Conservation (phyloP, 2,329 filamentous ascomycete species). For the Cryphonectria naterciae region DNA sequence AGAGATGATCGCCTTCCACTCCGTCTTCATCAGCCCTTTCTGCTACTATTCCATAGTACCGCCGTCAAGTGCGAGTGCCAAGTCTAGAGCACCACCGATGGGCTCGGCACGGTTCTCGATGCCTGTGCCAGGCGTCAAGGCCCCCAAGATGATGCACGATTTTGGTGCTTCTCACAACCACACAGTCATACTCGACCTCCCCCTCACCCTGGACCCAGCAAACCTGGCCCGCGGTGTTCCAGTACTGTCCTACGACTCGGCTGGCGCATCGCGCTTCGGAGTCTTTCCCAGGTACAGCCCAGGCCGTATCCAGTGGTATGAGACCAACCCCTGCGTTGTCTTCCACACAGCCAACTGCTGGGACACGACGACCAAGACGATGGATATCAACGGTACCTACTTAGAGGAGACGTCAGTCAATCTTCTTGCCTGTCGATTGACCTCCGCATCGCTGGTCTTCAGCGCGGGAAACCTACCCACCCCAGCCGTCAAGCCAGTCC, state of each 20-base stretch:
- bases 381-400: constrained; percentile 35
- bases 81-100: constrained; percentile 21
- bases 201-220: constrained; percentile 65
- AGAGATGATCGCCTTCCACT: constrained; percentile 71
- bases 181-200: constrained; percentile 72
- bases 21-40: constrained; percentile 66
- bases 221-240: constrained; percentile 61
- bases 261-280: constrained; percentile 64
- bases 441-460: constrained; percentile 67
- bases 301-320: constrained; percentile 65
- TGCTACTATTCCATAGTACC: constrained; percentile 63
- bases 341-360: constrained; percentile 75
- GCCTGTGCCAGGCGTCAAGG: constrained; percentile 62
- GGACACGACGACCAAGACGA: constrained; percentile 47
- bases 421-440: constrained; percentile 69
- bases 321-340: constrained; percentile 69
- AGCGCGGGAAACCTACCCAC: constrained; percentile 64
- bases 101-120: constrained; percentile 48
- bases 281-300: constrained; percentile 68
- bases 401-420: constrained; percentile 53
- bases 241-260: constrained; percentile 62
- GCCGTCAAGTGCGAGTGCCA: not conserved
- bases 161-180: constrained; percentile 68
- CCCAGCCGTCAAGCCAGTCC: constrained; percentile 47
- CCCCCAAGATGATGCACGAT: constrained; percentile 77